Evolutionary conservation across 768 basidiomycete species (phyloP), one percentile per base, ranked within the genome.

Genomic region (Mycena capillaripes): DNA sequence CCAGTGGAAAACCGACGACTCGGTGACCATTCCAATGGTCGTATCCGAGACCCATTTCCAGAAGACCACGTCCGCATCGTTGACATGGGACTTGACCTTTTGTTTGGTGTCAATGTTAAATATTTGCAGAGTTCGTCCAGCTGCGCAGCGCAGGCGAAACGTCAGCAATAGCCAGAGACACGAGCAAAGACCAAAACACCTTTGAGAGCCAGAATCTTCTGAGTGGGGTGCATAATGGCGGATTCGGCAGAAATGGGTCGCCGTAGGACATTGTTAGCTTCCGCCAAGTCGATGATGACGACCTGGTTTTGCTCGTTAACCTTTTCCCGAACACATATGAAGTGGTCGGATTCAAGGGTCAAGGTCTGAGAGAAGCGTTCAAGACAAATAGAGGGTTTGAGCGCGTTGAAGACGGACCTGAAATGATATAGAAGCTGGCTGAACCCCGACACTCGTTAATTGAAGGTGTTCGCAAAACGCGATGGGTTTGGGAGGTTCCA

Each of bases 61-160:
- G 84, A 98, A 99, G 29, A 96, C 92, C 62, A 98, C 88, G 79
- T 99, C 97, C 79, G 98, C 97, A 79, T 91, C 93, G 86, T 92
- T 98, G 71, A 92, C 86, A 80, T 99, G 96, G 30, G 97, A 95
- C 80, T 97, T 97, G 83, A 99, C 95, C 86, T 99, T 99, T 81
- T 94, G 93, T 87, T 99, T 99, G 12, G 94, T 93, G 76, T 97
- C 97, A 76, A 99, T 95, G 83, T 99, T 97, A 87, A 99, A 99
- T 72, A 99, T 91, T 82, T 99, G 98, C 30, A 99, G 89, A 73
- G 97, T 98, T 53, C 97, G 94, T 70, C 88, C 92, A 74, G 98
- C 98, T 99, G 79, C 30, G n/a, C 53, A 36, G 69, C 40, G 64
- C 71, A 70, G 61, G 25, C 69, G 60, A 67, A 46, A 67, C 48